Base-by-base conservation (phyloP, 768 basidiomycete species). In the Trametes cingulata region DNA sequence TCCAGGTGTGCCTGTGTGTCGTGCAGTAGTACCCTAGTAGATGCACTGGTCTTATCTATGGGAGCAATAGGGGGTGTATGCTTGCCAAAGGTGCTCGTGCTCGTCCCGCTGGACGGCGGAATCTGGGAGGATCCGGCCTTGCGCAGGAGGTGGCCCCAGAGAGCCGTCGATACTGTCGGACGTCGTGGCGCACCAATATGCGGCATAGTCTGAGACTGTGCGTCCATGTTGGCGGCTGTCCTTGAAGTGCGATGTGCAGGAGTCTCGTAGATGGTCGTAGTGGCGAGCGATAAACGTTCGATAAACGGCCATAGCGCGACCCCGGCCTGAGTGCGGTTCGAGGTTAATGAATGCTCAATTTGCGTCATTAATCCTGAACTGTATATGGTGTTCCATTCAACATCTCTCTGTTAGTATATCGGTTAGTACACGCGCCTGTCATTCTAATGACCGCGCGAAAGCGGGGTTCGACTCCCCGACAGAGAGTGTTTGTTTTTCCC, bases 1-100 rank as follows among this genome's bases (percentile, higher is more conserved):
- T 91, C 87, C 36, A 91, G 78, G 61, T 85, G 83, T 20, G 80
- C 82, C 56, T 90, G 87, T 0, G 87, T 90, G 68, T 91, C 90
- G 63, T 90, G 83, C 20, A 91, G 74, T 13, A 91, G 78, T 64
- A 90, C 80, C 40, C 88, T 82, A 74, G 86, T 86, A 6, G 89
- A 87, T 3, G 88, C 87, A 13, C 81, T 83, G 10, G 82, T 80
- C 65, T 82, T 89, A 73, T 91, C 88, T 27, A 82, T 65, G 4
- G 88, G 74, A 2, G 68, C 60, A 1, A 72, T 78, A n/a, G 80
- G 75, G 7, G 73, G 57, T 8, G 75, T 71, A 56, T 33, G 69
- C 36, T 35, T 70, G 48, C 15, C 73, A 58, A 14, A 68, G 56
- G 56, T 47, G 4, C 25, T 60, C 3, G 39, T 42, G 13, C 42